phyloP scores from a whole-genome alignment of 2,329 filamentous ascomycete species.

The Diaporthe sp. region DNA sequence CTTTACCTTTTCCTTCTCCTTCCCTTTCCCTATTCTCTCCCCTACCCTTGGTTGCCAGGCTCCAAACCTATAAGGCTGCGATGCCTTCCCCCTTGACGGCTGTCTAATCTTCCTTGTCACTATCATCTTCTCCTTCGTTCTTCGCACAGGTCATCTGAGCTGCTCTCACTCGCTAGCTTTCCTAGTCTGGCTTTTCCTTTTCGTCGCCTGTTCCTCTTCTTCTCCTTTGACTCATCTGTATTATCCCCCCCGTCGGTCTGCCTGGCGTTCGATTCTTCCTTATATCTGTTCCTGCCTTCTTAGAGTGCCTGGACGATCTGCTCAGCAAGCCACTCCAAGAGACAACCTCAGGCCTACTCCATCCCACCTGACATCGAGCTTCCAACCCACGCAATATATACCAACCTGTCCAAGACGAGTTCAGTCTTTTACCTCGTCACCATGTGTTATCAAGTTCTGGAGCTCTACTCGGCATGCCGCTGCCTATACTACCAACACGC shows the following conservation, averaged over 20 bases:
- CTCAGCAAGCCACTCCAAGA: slow-evolving; percentile 28
- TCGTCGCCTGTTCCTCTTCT: slow-evolving; percentile 34
- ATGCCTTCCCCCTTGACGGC: slow-evolving; percentile 55
- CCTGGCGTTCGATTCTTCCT: slow-evolving; percentile 32
- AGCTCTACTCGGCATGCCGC: slow-evolving; percentile 87
- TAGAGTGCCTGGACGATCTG: slow-evolving; percentile 30
- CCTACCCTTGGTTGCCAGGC: slow-evolving; percentile 49
- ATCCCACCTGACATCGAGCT: slow-evolving; percentile 42
- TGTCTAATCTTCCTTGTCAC: slow-evolving; percentile 40
- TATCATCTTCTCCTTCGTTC: slow-evolving; percentile 44
- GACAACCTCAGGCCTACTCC: slow-evolving; percentile 24
- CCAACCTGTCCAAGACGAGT: slow-evolving; percentile 41
- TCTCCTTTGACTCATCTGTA: slow-evolving; percentile 38
- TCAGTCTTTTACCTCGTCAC: slow-evolving; percentile 46
- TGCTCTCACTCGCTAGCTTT: slow-evolving; percentile 38
- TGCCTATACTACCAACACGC: slow-evolving; percentile 92
- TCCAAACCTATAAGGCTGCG: slow-evolving; percentile 67
- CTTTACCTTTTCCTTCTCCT: slow-evolving; percentile 32
- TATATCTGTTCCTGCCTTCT: slow-evolving; percentile 26
- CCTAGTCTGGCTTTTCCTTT: slow-evolving; percentile 43
- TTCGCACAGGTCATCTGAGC: slow-evolving; percentile 37
- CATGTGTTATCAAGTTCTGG: slow-evolving; percentile 91
- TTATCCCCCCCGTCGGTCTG: slow-evolving; percentile 27
- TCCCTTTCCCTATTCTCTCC: slow-evolving; percentile 42
- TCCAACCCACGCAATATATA: slow-evolving; percentile 37